A percentile compares a stretch with the other conserved stretches of the same genome.
Evolutionary conservation across 2,329 filamentous ascomycete species (phyloP).

Genomic region (Fusarium torreyae): DNA sequence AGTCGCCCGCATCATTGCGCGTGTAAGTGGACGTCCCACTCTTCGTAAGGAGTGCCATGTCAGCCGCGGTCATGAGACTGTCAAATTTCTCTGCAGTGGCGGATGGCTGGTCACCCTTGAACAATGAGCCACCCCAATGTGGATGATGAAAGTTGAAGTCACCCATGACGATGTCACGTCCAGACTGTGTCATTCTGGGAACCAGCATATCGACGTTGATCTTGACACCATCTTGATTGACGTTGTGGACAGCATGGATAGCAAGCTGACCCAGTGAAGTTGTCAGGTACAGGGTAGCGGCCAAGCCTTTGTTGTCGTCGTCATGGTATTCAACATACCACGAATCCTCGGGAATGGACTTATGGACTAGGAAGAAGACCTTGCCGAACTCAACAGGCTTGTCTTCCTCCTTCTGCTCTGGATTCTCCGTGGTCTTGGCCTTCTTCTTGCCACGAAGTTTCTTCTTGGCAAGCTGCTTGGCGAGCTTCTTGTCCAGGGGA

Average conservation of each 20-base stretch:
- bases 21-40: constrained; percentile 8
- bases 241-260: constrained; percentile 21
- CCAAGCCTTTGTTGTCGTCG: background rate
- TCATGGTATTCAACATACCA: constrained; percentile 10
- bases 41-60: background rate
- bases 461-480: no score
- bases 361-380: constrained; percentile 1
- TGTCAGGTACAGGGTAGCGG: constrained; percentile 7
- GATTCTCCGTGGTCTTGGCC: no score
- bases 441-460: no score
- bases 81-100: background rate
- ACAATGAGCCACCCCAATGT: background rate
- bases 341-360: background rate
- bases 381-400: background rate
- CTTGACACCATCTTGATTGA: background rate
- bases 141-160: constrained; percentile 20
- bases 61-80: background rate
- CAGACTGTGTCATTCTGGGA: background rate
- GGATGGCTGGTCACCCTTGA: background rate
- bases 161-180: constrained; percentile 9
- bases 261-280: background rate
- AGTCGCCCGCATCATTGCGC: background rate
- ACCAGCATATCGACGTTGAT: background rate
- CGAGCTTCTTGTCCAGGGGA: no score
- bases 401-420: no score